Conservation (phyloP, 352 stramenopile genomes). For the Phytophthora tubulina region DNA sequence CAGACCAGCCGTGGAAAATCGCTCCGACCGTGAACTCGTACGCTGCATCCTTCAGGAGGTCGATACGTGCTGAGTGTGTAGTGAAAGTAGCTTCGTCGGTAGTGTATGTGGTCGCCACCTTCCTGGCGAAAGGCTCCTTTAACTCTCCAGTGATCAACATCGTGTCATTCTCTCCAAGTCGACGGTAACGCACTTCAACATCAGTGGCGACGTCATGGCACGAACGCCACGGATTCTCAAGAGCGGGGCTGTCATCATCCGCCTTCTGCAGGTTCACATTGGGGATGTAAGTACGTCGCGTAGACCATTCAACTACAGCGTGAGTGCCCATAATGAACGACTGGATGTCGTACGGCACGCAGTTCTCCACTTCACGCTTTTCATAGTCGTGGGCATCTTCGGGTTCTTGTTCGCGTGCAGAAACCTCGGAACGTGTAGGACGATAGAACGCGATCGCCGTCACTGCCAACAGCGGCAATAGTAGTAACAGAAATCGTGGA, state of each 20-base stretch:
- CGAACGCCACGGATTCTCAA: slow-evolving; percentile 66
- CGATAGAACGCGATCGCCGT: background rate
- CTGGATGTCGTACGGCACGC: slow-evolving; percentile 78
- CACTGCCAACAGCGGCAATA: slow-evolving; percentile 15
- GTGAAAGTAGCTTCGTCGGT: slow-evolving; percentile 61
- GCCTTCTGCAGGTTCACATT: slow-evolving; percentile 60
- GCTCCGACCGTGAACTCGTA: slow-evolving; percentile 87
- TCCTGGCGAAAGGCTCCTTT: slow-evolving; percentile 42
- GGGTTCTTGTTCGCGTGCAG: slow-evolving; percentile 44
- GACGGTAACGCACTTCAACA: slow-evolving; percentile 63
- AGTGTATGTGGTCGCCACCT: slow-evolving; percentile 60
- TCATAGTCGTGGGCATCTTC: slow-evolving; percentile 64
- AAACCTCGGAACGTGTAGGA: slow-evolving; percentile 8
- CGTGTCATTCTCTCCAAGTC: slow-evolving; percentile 43
- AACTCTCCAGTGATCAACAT: slow-evolving; percentile 17
- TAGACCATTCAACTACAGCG: slow-evolving; percentile 79
- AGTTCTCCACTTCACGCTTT: slow-evolving; percentile 86
- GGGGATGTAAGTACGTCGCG: slow-evolving; percentile 73
- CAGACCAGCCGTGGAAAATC: slow-evolving; percentile 81
- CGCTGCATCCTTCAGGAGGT: slow-evolving; percentile 29
- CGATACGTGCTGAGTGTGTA: slow-evolving; percentile 67
- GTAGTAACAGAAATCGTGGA: slow-evolving; percentile 4
- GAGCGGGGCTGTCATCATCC: slow-evolving; percentile 24
- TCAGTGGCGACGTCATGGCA: slow-evolving; percentile 63
- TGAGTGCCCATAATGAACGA: slow-evolving; percentile 62